Evolutionary conservation across 2,329 filamentous ascomycete species (phyloP), one percentile per base, ranked within the genome.

Genomic region (Fusarium buxicola): DNA sequence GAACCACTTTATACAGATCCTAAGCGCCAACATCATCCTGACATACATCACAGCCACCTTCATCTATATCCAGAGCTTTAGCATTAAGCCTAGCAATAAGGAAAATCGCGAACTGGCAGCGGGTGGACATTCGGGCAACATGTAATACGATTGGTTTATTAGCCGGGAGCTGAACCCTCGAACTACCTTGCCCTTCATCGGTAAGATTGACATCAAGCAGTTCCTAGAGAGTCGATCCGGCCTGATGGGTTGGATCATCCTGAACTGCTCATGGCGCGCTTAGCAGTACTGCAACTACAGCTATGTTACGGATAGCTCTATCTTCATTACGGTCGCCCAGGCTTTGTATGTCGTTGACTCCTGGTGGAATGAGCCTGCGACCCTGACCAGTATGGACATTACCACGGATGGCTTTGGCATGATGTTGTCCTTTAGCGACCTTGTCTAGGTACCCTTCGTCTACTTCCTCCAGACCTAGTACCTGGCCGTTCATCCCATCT

Each of bases 61-160:
- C 66, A 89, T 94, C 62, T 98, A 98, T 72, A 76, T 92, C 53
- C 84, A 84, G 68, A 96, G 92, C 73, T 97, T 97, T 80, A 84
- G 84, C 49, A 91, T 97, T 63, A 90, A 91, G 74, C 78, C 87
- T n/a, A 88, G 86, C 38, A 92, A 96, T 74, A 81, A 84, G 11
- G 83, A 89, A 43, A 81, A 85, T 61, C 91, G 94, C 35, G 89
- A 95, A 74, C 84, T 98, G 8, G 94, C 94, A 0, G 86, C 87
- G 2, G 93, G 94, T 38, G 94, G 93, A 13, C 86, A 91, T 72
- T 88, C 87, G 2, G 94, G 93, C 55, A 97, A 96, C 76, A 80
- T 92, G 63, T 78, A 97, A 32, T 97, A 98, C 76, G 94, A 98
- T 77, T 98, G 92, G 88, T 98, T 93, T 79, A 97, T 98, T 65